A percentile compares a stretch with the other conserved stretches of the same genome.
Evolutionary conservation across 208 protist genomes (phyloP).

Genomic region (Angomonas desouzai): DNA sequence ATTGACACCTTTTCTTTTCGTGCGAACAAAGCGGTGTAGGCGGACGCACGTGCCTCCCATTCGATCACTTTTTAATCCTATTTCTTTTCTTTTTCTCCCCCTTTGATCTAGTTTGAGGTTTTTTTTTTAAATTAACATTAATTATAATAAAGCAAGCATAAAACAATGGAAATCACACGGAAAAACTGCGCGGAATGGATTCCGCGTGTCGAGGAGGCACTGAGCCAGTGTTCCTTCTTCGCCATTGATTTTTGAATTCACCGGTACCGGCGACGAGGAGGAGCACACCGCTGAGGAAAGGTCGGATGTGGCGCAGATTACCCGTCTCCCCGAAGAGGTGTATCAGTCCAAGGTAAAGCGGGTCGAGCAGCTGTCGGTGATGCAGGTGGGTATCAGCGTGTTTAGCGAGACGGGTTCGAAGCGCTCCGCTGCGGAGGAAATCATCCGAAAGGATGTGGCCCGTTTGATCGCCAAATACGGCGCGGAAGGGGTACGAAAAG

Average conservation of each 20-base stretch:
- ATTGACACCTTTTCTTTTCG: constrained; percentile 11
- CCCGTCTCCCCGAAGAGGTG: constrained; percentile 16
- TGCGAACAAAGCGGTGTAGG: no score
- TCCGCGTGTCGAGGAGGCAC: constrained; percentile 21
- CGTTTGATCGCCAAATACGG: not conserved
- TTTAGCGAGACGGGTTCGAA: constrained; percentile 20
- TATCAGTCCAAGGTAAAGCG: constrained; percentile 36
- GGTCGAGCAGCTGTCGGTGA: constrained; percentile 29
- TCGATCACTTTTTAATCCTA: no score
- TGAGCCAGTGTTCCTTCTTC: constrained; percentile 36
- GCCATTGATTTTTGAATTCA: constrained; percentile 65
- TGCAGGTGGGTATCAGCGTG: constrained; percentile 63
- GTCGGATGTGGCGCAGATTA: no score
- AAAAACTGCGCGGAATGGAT: constrained; percentile 24
- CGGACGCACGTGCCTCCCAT: no score
- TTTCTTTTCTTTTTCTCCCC: no score
- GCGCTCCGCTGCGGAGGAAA: not conserved
- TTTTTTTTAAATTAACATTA: no score
- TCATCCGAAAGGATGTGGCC: not conserved
- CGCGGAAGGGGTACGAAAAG: not conserved
- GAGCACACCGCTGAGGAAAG: no score
- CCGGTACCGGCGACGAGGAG: constrained; percentile 35
- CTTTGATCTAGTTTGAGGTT: no score
- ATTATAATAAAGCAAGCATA: not conserved
- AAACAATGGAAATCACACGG: constrained; percentile 38